phyloP scores from a whole-genome alignment of 1,284 basidiomycete species.

The Cerrena zonata region DNA sequence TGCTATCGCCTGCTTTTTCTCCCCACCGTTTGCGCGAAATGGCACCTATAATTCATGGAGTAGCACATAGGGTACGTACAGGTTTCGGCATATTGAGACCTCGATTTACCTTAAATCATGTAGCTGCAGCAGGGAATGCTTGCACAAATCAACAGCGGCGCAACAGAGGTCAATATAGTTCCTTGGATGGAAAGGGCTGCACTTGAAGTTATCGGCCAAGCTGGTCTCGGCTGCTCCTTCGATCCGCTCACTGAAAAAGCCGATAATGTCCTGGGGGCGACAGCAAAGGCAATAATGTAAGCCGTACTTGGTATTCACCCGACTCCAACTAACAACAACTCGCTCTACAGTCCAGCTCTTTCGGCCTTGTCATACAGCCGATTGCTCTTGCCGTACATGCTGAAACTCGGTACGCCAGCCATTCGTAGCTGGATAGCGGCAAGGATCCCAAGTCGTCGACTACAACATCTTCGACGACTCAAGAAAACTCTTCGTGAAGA shows the following conservation, averaged over 20 bases:
- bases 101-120: background rate
- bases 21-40: background rate
- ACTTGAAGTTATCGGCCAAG: slow-evolving; percentile 1
- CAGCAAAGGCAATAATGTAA: background rate
- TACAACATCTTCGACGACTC: slow-evolving; percentile 9
- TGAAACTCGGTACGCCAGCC: background rate
- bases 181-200: background rate
- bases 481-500: slow-evolving; percentile 16
- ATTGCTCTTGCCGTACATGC: too few relatives aligned
- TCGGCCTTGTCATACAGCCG: too few relatives aligned
- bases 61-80: slow-evolving; percentile 3
- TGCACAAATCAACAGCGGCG: background rate
- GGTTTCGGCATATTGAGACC: background rate
- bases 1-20: too few relatives aligned
- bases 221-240: slow-evolving; percentile 1
- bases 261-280: background rate
- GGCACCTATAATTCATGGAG: background rate
- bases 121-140: background rate
- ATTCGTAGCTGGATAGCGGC: background rate
- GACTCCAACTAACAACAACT: too few relatives aligned
- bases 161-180: background rate
- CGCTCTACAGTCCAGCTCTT: too few relatives aligned
- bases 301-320: background rate
- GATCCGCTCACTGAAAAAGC: background rate
- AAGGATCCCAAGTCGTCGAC: background rate